These are phyloP conservation scores for Casuarina glauca DNA, from an alignment of 306 rosid species.

Conservation along the genomic window DNA sequence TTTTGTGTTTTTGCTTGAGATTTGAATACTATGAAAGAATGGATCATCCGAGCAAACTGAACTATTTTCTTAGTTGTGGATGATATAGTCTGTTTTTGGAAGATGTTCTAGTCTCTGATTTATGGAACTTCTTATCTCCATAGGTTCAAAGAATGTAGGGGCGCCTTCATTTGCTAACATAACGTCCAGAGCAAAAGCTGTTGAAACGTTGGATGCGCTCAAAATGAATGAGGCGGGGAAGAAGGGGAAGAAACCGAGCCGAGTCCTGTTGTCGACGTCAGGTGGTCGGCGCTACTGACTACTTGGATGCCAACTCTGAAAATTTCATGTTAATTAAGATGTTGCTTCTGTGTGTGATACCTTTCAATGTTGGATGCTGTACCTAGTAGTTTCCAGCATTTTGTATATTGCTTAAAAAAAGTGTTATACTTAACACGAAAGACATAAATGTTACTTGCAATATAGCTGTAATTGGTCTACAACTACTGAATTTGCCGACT, in stretches of 20 bases:
- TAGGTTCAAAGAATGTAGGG: conserved; percentile 53
- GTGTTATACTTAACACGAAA: neutral
- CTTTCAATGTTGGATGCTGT: neutral
- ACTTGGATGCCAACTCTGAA: neutral
- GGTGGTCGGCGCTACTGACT: conserved; percentile 89
- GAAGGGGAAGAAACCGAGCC: conserved; percentile 79
- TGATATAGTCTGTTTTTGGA: conserved; percentile 1
- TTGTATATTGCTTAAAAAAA: neutral
- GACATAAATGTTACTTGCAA: neutral
- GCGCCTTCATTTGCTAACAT: conserved; percentile 67
- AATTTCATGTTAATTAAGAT: neutral
- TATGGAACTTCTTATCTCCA: conserved; percentile 14
- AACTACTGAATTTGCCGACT: neutral
- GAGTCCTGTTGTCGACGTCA: conserved; percentile 84
- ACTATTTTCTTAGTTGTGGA: neutral
- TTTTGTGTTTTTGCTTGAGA: neutral
- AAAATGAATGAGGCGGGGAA: conserved; percentile 71
- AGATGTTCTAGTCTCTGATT: conserved; percentile 1
- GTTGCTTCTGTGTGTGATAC: neutral
- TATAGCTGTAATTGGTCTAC: neutral
- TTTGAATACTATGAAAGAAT: neutral
- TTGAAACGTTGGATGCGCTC: conserved; percentile 42
- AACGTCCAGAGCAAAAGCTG: conserved; percentile 59
- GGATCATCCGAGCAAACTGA: neutral
- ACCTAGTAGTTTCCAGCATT: conserved; percentile 4